Conservation (phyloP, 2,329 filamentous ascomycete genomes). For the Arthrobotrys sinensis region DNA sequence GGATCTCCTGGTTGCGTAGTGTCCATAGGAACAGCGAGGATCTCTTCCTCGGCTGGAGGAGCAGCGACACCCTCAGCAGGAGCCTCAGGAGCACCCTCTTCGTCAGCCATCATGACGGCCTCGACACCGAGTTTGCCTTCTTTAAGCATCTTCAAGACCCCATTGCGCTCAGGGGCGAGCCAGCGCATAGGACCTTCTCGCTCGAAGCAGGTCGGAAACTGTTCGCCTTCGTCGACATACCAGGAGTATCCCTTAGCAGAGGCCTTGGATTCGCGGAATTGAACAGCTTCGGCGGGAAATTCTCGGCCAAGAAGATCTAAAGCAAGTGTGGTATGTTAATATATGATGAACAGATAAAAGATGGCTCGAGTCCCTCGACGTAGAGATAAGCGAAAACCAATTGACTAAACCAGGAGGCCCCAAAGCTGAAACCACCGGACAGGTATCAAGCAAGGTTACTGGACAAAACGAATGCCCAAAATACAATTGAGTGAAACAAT, state of each 20-base stretch:
- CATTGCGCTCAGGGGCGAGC: conserved; percentile 58
- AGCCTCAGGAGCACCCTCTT: conserved; percentile 43
- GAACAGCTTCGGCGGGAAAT: conserved; percentile 58
- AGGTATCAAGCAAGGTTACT: not conserved
- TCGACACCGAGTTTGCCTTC: conserved; percentile 59
- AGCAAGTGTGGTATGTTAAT: not conserved
- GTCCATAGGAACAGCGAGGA: conserved; percentile 31
- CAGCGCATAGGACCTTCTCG: conserved; percentile 58
- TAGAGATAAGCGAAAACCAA: conserved; percentile 23
- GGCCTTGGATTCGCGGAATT: conserved; percentile 52
- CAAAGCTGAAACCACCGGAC: conserved; percentile 30
- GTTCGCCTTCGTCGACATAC: conserved; percentile 58
- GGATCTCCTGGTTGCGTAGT: conserved; percentile 16
- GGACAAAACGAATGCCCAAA: not conserved
- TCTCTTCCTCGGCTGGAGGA: conserved; percentile 32
- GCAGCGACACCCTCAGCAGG: conserved; percentile 34
- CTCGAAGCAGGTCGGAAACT: conserved; percentile 55
- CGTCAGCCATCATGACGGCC: conserved; percentile 59
- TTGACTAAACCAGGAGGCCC: not conserved
- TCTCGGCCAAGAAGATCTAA: conserved; percentile 54
- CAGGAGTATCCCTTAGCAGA: conserved; percentile 58
- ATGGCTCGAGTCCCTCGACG: not conserved
- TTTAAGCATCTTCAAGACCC: conserved; percentile 57
- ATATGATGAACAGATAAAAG: not conserved
- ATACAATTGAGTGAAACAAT: not conserved